A percentile compares a stretch with the other conserved stretches of the same genome.
Evolutionary conservation across 352 stramenopile species (phyloP).

Genomic region (Pythium brassicae): DNA sequence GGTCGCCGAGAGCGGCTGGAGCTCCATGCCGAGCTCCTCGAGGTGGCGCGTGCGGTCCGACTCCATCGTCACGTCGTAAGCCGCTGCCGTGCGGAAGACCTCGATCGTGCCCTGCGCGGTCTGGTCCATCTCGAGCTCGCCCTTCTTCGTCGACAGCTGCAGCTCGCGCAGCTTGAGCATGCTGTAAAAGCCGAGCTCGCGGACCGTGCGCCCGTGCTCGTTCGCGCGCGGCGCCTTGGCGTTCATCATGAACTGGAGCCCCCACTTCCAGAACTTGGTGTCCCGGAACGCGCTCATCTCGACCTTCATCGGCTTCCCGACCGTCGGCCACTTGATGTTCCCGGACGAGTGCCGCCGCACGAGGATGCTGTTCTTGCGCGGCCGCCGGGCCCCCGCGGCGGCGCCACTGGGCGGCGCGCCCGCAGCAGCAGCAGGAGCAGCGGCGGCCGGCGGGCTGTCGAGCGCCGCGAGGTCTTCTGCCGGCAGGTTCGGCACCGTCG

Average conservation of each 20-base stretch:
- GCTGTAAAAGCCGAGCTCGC: conserved; percentile 82
- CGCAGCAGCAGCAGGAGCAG: too few relatives aligned
- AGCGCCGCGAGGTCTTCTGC: conserved; percentile 4
- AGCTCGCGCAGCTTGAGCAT: conserved; percentile 82
- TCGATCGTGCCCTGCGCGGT: conserved; percentile 82
- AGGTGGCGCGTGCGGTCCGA: conserved; percentile 70
- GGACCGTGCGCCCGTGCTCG: conserved; percentile 75
- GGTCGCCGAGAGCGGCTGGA: conserved; percentile 50
- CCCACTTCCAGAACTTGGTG: conserved; percentile 86
- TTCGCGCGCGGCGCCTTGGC: conserved; percentile 72
- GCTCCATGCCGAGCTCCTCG: conserved; percentile 71
- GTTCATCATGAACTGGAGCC: conserved; percentile 81
- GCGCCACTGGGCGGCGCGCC: too few relatives aligned
- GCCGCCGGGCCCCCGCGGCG: conserved; percentile 1
- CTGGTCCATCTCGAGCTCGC: conserved; percentile 84
- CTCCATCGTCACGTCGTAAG: conserved; percentile 67
- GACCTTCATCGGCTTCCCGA: conserved; percentile 79
- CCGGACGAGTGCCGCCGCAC: conserved; percentile 9
- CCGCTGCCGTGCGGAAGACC: conserved; percentile 50
- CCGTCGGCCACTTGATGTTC: conserved; percentile 28
- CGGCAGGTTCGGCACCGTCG: conserved; percentile 7
- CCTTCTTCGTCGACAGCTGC: conserved; percentile 70
- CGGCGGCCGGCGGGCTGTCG: conserved; percentile 30
- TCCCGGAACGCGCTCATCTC: conserved; percentile 79
- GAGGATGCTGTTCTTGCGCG: conserved; percentile 17